Evolutionary conservation across 441 rosid genomes (phyloP).

Genomic region (Metrosideros polymorpha): DNA sequence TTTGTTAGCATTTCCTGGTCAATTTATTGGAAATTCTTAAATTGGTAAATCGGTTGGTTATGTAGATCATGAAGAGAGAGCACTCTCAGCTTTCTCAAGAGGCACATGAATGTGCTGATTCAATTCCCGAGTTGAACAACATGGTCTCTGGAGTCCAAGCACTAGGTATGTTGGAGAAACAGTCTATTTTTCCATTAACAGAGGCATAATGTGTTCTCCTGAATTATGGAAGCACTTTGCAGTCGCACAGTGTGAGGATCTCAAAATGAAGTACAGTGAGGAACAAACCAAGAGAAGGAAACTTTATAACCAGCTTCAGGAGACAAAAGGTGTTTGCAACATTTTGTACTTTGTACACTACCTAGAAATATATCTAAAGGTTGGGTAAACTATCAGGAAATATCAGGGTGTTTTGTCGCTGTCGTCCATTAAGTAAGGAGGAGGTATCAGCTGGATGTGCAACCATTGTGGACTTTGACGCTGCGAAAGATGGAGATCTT

Average conservation of each 20-base stretch:
- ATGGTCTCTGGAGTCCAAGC: constrained; percentile 84
- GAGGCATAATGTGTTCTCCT: background rate
- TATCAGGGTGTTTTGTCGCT: constrained; percentile 85
- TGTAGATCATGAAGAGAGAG: constrained; percentile 72
- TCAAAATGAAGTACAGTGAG: constrained; percentile 57
- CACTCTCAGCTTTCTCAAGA: constrained; percentile 59
- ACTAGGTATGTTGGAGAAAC: constrained; percentile 36
- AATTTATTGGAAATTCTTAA: background rate
- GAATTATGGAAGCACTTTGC: constrained; percentile 12
- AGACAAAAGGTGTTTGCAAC: constrained; percentile 49
- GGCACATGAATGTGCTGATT: constrained; percentile 69
- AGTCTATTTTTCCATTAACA: background rate
- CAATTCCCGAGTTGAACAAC: constrained; percentile 62
- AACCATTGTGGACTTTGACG: constrained; percentile 56
- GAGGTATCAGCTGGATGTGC: constrained; percentile 45
- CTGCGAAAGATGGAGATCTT: constrained; percentile 79
- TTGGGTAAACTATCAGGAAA: constrained; percentile 42
- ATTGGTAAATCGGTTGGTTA: background rate
- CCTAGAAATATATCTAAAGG: background rate
- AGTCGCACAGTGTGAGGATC: constrained; percentile 86
- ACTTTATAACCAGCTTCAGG: constrained; percentile 77
- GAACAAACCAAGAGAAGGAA: constrained; percentile 82
- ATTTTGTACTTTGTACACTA: background rate
- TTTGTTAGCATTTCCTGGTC: background rate
- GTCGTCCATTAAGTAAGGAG: constrained; percentile 64